These are phyloP conservation scores for Entonaema liquescens DNA, from an alignment of 495 filamentous ascomycete genomes.

Conservation along the genomic window DNA sequence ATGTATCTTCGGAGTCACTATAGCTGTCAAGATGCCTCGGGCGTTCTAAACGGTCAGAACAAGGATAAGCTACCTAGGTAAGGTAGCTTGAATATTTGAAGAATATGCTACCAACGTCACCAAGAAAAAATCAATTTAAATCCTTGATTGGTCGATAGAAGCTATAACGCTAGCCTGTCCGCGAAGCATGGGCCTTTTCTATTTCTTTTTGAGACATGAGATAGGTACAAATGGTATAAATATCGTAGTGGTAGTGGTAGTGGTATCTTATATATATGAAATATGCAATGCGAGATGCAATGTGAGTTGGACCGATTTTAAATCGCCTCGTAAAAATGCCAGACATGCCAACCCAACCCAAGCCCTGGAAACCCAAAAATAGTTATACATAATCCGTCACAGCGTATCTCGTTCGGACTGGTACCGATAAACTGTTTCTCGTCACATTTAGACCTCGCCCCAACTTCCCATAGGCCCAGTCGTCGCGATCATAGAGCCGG, in stretches of 20 bases:
- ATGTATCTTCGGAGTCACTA: conserved; percentile 38
- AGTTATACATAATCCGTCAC: conserved; percentile 9
- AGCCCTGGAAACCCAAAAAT: conserved; percentile 27
- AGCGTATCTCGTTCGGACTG: conserved; percentile 27
- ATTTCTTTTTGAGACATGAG: conserved; percentile 16
- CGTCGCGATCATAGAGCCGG: conserved; percentile 71
- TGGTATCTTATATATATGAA: conserved; percentile 6
- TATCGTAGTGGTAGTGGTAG: conserved; percentile 1
- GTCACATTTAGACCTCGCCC: conserved; percentile 66
- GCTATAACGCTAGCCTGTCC: not conserved
- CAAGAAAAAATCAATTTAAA: conserved; percentile 30
- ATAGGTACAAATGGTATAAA: conserved; percentile 24
- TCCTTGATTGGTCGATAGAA: conserved; percentile 36
- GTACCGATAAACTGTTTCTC: too few relatives aligned
- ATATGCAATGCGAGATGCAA: conserved; percentile 10
- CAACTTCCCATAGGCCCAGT: conserved; percentile 74
- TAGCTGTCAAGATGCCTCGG: not conserved
- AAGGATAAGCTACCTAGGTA: not conserved
- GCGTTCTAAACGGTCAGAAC: not conserved
- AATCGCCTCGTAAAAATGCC: conserved; percentile 30
- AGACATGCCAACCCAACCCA: not conserved
- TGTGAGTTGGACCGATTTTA: conserved; percentile 29
- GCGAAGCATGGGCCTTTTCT: conserved; percentile 10
- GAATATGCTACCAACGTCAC: conserved; percentile 14
- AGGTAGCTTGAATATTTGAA: not conserved